Evolutionary conservation across 345 rosid genomes (phyloP), one percentile per base, ranked within the genome.

Genomic region (Gossypium turneri): DNA sequence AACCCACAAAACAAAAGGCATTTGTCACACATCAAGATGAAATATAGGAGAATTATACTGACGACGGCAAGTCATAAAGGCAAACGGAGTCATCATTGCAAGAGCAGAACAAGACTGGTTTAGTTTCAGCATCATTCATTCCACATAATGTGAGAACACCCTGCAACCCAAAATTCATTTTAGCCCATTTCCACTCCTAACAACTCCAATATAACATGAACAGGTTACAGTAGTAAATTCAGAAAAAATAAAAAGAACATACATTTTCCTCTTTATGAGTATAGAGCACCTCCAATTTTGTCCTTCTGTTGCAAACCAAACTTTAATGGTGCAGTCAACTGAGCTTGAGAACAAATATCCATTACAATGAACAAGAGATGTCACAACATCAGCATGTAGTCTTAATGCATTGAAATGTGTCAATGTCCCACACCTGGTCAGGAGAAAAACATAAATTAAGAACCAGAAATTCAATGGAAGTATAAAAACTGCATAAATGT

Each of bases 281-380:
- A 19, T 19, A 56, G 60, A 56, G 11, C 25, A 56, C 60, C 60
- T 19, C 60, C 60, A 56, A 19, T 9, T 56, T 10, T 22, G 25
- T 19, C 25, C 12, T 19, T 7, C 60, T 56, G 25, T 10, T 56
- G 25, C 60, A 56, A 3, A 56, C 25, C 25, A 56, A 56, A 56
- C 60, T 56, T 56, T 27, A 60, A 60, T 60, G 43, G 38, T 25
- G 65, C 41, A 27, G 65, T 60, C 60, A 56, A 56, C 27, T 12
- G 65, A 60, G 43, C 43, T 13, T 29, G 43, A 56, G 25, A 56
- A 60, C 65, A 60, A 60, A 27, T 12, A n/a, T 7, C 25, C 69
- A 64, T 19, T 11, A n/a, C 75, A 81, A 67, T 75, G 72, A 24
- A 77, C 34, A 34, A 77, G 66, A 6, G 80, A 81, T 17, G 60